These are phyloP conservation scores for Euphorbia peplus DNA, from an alignment of 345 rosid species.

Conservation along the genomic window DNA sequence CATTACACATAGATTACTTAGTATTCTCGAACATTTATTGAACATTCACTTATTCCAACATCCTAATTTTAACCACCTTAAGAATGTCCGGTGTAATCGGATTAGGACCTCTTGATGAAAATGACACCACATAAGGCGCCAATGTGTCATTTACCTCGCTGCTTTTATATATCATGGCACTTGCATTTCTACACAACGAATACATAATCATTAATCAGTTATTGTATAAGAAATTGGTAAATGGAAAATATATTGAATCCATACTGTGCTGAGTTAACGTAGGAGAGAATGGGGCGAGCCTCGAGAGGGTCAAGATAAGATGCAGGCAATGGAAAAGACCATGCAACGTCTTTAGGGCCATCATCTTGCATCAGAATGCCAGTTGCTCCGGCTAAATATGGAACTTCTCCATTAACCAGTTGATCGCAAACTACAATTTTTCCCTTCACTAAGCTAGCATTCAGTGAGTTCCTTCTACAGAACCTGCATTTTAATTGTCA, in stretches of 20 bases:
- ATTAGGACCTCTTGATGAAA: slow-evolving; percentile 59
- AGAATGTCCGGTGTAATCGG: slow-evolving; percentile 39
- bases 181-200: slow-evolving; percentile 24
- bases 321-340: slow-evolving; percentile 22
- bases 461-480: slow-evolving; percentile 19
- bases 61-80: slow-evolving; percentile 29
- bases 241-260: background rate
- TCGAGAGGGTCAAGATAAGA: slow-evolving; percentile 10
- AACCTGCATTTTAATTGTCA: slow-evolving; percentile 12
- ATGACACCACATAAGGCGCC: slow-evolving; percentile 35
- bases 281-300: slow-evolving; percentile 10
- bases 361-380: slow-evolving; percentile 22
- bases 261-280: slow-evolving; percentile 23
- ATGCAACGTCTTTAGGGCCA: background rate
- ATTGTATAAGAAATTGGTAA: background rate
- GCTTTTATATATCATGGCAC: slow-evolving; percentile 29
- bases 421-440: slow-evolving; percentile 35
- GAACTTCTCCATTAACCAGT: background rate
- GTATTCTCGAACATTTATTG: no score
- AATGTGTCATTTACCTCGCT: slow-evolving; percentile 6
- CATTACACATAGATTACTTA: background rate
- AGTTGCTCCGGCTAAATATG: slow-evolving; percentile 30
- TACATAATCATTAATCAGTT: background rate
- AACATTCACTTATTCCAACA: background rate
- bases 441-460: slow-evolving; percentile 29